These are phyloP conservation scores for Blastocladiella emersonii DNA, from an alignment of 371 early-diverging fungal species.

Conservation along the genomic window DNA sequence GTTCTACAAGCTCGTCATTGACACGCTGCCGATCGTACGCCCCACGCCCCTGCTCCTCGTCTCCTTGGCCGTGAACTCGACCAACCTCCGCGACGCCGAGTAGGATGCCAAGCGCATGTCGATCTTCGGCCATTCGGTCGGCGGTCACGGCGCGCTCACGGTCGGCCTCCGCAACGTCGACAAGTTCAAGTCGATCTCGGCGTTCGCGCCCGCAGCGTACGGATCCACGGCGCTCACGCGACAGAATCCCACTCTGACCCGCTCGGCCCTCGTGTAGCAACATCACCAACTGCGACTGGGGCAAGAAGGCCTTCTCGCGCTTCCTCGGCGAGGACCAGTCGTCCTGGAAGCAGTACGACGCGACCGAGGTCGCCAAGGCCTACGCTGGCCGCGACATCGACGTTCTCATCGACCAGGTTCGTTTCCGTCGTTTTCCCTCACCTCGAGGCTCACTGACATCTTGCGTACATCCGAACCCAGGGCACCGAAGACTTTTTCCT, in stretches of 20 bases:
- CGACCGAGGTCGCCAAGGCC: slow-evolving; percentile 40
- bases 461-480: slow-evolving; percentile 13
- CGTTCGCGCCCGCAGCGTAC: slow-evolving; percentile 76
- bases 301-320: slow-evolving; percentile 55
- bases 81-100: neutral
- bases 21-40: slow-evolving; percentile 45
- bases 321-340: slow-evolving; percentile 48
- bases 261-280: too few species aligned
- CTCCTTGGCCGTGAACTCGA: neutral
- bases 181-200: slow-evolving; percentile 56
- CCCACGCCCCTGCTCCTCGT: neutral
- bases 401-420: slow-evolving; percentile 33
- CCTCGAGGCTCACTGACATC: slow-evolving; percentile 16
- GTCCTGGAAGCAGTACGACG: slow-evolving; percentile 60
- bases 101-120: slow-evolving; percentile 46
- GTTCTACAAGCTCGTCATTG: slow-evolving; percentile 39
- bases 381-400: slow-evolving; percentile 18
- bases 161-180: slow-evolving; percentile 52
- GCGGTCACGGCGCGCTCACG: slow-evolving; percentile 82
- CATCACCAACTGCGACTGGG: slow-evolving; percentile 57
- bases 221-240: too few species aligned
- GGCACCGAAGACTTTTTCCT: slow-evolving; percentile 59
- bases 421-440: slow-evolving; percentile 12
- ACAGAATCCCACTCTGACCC: too few species aligned
- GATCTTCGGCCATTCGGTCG: slow-evolving; percentile 75